A percentile compares a stretch with the other conserved stretches of the same genome.
Conservation (phyloP, 1,284 basidiomycete genomes). For the Somion occarium region DNA sequence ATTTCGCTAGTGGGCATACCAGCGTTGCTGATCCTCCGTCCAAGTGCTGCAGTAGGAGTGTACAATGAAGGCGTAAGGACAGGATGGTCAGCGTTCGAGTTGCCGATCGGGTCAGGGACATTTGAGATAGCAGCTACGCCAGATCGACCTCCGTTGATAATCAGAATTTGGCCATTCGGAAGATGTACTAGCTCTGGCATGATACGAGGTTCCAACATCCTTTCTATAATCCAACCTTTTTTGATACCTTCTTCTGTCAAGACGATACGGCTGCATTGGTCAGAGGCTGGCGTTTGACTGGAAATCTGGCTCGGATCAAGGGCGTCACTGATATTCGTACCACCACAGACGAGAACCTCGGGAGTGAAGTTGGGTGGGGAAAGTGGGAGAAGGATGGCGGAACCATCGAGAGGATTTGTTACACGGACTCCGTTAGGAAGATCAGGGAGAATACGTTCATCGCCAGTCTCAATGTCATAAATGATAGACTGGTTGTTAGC, state of each 20-base stretch:
- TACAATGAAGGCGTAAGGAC: slow-evolving; percentile 46
- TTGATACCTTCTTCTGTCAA: too few relatives aligned
- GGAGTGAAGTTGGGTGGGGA: slow-evolving; percentile 40
- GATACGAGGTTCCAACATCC: slow-evolving; percentile 29
- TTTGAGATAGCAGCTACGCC: slow-evolving; percentile 43
- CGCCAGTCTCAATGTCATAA: slow-evolving; percentile 33
- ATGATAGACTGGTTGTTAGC: too few relatives aligned
- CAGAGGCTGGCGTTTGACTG: slow-evolving; percentile 32
- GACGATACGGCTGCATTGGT: slow-evolving; percentile 36
- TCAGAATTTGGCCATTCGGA: slow-evolving; percentile 47
- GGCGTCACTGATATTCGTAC: slow-evolving; percentile 21
- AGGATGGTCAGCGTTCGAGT: slow-evolving; percentile 43
- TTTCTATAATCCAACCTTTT: slow-evolving; percentile 25
- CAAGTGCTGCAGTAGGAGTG: slow-evolving; percentile 40
- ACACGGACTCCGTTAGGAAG: slow-evolving; percentile 42
- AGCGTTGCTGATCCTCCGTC: slow-evolving; percentile 40
- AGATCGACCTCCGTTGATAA: slow-evolving; percentile 41
- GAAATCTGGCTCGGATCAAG: slow-evolving; percentile 28
- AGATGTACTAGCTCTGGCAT: slow-evolving; percentile 49
- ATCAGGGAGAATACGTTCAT: slow-evolving; percentile 33
- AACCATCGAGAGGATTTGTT: too few relatives aligned
- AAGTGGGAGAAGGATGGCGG: slow-evolving; percentile 47
- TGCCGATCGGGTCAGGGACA: slow-evolving; percentile 17
- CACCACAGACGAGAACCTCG: slow-evolving; percentile 46
- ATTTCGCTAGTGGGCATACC: slow-evolving; percentile 43